Base-by-base conservation (phyloP, 441 rosid genomes). In the Euphorbia corollata region DNA sequence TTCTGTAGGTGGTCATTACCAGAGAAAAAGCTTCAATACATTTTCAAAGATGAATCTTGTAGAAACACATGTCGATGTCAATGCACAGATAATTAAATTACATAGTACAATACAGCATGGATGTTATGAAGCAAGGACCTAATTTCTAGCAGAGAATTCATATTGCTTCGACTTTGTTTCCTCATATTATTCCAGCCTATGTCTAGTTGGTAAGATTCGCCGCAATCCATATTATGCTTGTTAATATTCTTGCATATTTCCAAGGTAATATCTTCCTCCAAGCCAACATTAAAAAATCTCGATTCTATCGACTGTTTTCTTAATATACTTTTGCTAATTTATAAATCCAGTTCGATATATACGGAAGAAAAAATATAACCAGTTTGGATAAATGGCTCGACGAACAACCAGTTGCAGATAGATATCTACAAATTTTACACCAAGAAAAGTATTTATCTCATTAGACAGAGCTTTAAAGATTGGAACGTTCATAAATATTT, bases 1-100 rank as follows among this genome's bases (percentile, higher is more conserved):
- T 68, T 68, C 81, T 76, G 75, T 68, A 62, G 39, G 23, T 19
- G 62, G 55, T 38, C 34, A 66, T 6, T 11, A 63, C 45, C 48
- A 59, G 43, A 23, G 39, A 36, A 36, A 39, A 51, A 41, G 12
- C 20, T 45, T 27, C 27, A 65, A 50, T 16, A 41, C 12, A 16
- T 23, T 15, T 60, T 68, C 36, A 34, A 27, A 63, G 43, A 48
- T 47, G 36, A 60, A 19, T 63, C n/a, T 36, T 4, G 2, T 18
- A 59, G 51, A 53, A 0, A 11, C 9, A 36, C 27, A 59, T 16
- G 27, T 22, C 2, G 47, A 43, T 36, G 9, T 53, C 7, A 67
- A 67, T 51, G 18, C n/a, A 10, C 2, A 39, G 9, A 12, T 5
- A 36, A 36, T 36, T 36, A 8, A n/a, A 27, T 27, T 27, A 1